phyloP scores from a whole-genome alignment of 2,329 filamentous ascomycete species.

The Ophiocordyceps camponoti-floridani region DNA sequence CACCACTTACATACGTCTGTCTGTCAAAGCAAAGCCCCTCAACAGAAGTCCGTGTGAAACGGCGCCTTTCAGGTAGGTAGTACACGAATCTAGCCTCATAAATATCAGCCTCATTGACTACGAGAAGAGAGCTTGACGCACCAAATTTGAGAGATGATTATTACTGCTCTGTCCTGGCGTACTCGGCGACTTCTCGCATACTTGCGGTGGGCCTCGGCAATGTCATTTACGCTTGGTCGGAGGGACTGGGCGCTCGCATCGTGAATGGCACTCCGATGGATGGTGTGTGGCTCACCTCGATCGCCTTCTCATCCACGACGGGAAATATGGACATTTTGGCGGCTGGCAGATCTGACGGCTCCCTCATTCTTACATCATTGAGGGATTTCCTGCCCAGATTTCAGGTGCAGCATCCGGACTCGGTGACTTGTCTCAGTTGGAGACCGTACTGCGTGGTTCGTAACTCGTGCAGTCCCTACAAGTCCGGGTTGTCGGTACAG shows the following conservation, averaged over 20 bases:
- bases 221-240: conserved; percentile 78
- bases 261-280: conserved; percentile 15
- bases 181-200: conserved; percentile 54
- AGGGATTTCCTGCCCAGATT: conserved; percentile 55
- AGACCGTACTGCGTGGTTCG: conserved; percentile 42
- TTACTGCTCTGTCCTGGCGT: conserved; percentile 83
- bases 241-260: conserved; percentile 43
- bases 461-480: conserved; percentile 30
- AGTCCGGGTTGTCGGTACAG: conserved; percentile 30
- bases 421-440: conserved; percentile 70
- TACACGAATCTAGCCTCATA: neutral
- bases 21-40: neutral
- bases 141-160: conserved; percentile 85
- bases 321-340: conserved; percentile 70
- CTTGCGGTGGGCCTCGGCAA: conserved; percentile 71
- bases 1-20: conserved; percentile 4
- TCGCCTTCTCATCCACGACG: conserved; percentile 72
- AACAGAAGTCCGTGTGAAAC: conserved; percentile 36
- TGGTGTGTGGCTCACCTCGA: conserved; percentile 49
- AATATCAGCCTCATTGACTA: neutral
- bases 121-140: conserved; percentile 60
- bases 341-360: conserved; percentile 62
- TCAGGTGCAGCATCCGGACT: conserved; percentile 50
- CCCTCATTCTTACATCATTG: conserved; percentile 61
- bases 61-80: conserved; percentile 54